Evolutionary conservation across 257 asterid species (phyloP).

Genomic region (Nicotiana knightiana): DNA sequence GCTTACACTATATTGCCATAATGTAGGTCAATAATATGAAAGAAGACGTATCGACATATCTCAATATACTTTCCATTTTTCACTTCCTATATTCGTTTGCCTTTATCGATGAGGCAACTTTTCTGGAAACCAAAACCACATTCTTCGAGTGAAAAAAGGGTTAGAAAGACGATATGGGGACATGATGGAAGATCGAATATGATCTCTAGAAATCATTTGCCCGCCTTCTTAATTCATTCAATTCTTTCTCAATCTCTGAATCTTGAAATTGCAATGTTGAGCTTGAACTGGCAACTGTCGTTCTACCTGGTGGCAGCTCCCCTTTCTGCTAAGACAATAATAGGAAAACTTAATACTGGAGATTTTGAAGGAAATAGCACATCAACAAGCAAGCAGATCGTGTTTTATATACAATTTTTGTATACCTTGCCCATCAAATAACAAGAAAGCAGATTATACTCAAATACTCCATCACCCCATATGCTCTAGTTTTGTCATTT

Average conservation of each 20-base stretch:
- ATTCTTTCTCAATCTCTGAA: conserved; percentile 83
- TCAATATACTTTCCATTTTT: neutral
- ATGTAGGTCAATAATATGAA: neutral
- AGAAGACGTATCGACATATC: neutral
- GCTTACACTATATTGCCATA: conserved; percentile 2
- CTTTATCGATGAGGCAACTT: neutral
- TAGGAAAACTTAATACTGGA: neutral
- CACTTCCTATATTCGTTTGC: conserved; percentile 6
- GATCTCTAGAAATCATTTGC: conserved; percentile 54
- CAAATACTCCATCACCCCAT: neutral
- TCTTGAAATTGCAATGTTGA: conserved; percentile 63
- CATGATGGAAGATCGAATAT: neutral
- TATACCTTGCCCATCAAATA: too few species aligned
- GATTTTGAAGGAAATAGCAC: neutral
- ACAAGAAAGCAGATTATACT: neutral
- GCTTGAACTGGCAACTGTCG: conserved; percentile 38
- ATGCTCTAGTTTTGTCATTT: neutral
- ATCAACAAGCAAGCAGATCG: neutral
- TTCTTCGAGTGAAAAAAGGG: neutral
- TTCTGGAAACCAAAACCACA: neutral
- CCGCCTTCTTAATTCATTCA: conserved; percentile 73
- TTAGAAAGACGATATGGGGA: neutral
- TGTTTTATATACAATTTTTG: neutral
- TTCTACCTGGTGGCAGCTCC: conserved; percentile 90
- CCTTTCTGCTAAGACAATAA: conserved; percentile 57